These are phyloP conservation scores for Trapa bicornis DNA, from an alignment of 345 rosid species.

Conservation along the genomic window DNA sequence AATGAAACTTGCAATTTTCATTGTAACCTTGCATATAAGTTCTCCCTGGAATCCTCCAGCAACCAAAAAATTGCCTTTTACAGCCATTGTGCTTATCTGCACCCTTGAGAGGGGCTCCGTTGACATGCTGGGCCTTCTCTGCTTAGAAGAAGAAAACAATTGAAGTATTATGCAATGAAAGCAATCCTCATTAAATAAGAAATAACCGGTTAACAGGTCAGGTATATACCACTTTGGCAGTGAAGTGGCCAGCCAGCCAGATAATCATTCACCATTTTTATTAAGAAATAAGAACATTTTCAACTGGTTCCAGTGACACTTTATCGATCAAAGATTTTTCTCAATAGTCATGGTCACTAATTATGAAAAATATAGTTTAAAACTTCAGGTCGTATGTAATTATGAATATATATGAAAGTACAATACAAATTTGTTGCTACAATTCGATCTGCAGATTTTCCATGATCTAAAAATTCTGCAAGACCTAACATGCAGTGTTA, in stretches of 20 bases:
- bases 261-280: neutral
- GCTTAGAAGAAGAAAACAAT: slow-evolving; percentile 7
- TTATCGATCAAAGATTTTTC: no score
- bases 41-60: slow-evolving; percentile 97
- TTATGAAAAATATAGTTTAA: neutral
- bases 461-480: neutral
- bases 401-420: neutral
- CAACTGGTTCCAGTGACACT: neutral
- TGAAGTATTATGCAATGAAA: neutral
- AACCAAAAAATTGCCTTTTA: slow-evolving; percentile 62
- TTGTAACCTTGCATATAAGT: slow-evolving; percentile 78
- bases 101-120: slow-evolving; percentile 55
- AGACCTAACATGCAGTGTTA: neutral
- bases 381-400: neutral
- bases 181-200: neutral
- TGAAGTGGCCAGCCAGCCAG: slow-evolving; percentile 9
- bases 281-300: neutral
- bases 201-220: neutral
- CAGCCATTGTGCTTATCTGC: slow-evolving; percentile 85
- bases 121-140: slow-evolving; percentile 40
- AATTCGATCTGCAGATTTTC: neutral
- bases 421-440: neutral
- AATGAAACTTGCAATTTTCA: neutral
- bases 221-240: slow-evolving; percentile 43
- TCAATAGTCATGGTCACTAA: neutral